Evolutionary conservation across 1,284 basidiomycete genomes (phyloP), one percentile per base, ranked within the genome.

Genomic region (Chalciporus sp.): DNA sequence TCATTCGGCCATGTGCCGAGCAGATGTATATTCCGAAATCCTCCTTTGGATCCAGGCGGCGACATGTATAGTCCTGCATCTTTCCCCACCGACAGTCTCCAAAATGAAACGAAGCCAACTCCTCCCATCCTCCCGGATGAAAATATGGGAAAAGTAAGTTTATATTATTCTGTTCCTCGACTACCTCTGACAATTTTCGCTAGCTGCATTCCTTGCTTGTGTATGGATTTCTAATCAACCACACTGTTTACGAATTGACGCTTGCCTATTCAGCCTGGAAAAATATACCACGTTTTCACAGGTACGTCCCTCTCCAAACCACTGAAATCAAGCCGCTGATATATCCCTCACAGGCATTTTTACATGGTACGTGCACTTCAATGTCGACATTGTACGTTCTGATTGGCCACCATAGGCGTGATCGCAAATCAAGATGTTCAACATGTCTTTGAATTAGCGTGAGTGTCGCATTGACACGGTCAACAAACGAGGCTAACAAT

Each of bases 251-350:
- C 45, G 31, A 8, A 26, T 51, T 53, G 52, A 61, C 39, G 40
- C 23, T 27, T 43, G 6, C n/a, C n/a, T 50, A 4, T 37, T 16
- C 51, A 87, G 85, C 9, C 66, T 89, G 19, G 83, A 85, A 52
- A 88, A 89, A 71, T 89, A 84, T 55, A 73, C 84, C 1, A 74
- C 75, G 0, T 80, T 88, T 45, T 88, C 87, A 1, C 80, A 83
- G 63, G 84, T 53, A 28, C 7, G 53, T 40, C 35, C 28, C 4
- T 49, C 10, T 8, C 12, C 9, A 16, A 9, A 44, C 26, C 4
- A 45, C 41, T 42, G 40, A 23, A 8, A 9, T 20, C 8, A 1
- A 44, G 14, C 14, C 49, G n/a, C 33, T 53, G 20, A 52, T 42
- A 52, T 42, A 17, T 49, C 10, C 39, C 45, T 47, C 23, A 19